Percentiles rank a stretch among this genome's conserved stretches.
These are phyloP conservation scores for Fusarium solani-melongenae DNA, from an alignment of 2,329 filamentous ascomycete species.

Conservation along the genomic window DNA sequence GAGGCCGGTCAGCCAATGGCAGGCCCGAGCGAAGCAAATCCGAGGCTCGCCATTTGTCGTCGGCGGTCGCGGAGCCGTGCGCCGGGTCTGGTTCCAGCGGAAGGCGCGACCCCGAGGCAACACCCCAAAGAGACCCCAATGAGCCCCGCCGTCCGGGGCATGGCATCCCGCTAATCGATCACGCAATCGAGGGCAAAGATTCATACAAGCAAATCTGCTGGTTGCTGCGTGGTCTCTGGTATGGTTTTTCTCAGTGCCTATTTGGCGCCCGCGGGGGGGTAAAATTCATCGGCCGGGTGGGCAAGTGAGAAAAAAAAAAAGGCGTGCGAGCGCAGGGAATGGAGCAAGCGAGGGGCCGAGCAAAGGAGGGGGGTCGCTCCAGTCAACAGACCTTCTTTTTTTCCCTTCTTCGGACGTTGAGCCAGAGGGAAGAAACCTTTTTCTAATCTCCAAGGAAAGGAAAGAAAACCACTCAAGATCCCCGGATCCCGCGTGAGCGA, in stretches of 20 bases:
- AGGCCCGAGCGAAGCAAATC: conserved; percentile 36
- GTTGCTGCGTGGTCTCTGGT: conserved; percentile 30
- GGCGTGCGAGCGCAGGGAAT: conserved; percentile 36
- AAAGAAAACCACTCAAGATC: conserved; percentile 36
- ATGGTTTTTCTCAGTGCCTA: conserved; percentile 32
- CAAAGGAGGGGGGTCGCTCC: conserved; percentile 29
- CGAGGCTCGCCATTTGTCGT: conserved; percentile 40
- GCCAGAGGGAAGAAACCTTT: conserved; percentile 44
- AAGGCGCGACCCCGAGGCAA: conserved; percentile 36
- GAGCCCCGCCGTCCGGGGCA: conserved; percentile 44
- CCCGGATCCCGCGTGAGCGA: conserved; percentile 41
- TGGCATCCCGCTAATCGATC: conserved; percentile 47
- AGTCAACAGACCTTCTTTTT: conserved; percentile 37
- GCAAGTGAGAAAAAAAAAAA: conserved; percentile 33
- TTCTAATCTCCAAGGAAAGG: conserved; percentile 38
- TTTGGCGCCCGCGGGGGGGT: conserved; percentile 33
- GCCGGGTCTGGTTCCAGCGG: conserved; percentile 25
- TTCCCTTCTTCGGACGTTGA: conserved; percentile 33
- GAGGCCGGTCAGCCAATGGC: conserved; percentile 13
- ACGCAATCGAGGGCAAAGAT: conserved; percentile 46
- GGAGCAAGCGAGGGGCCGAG: conserved; percentile 36
- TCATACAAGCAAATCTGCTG: conserved; percentile 41
- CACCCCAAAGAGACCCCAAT: conserved; percentile 30
- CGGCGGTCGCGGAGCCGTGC: conserved; percentile 38
- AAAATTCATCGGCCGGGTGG: conserved; percentile 35